These are phyloP conservation scores for Delitschia confertaspora DNA, from an alignment of 495 filamentous ascomycete species.

Conservation along the genomic window DNA sequence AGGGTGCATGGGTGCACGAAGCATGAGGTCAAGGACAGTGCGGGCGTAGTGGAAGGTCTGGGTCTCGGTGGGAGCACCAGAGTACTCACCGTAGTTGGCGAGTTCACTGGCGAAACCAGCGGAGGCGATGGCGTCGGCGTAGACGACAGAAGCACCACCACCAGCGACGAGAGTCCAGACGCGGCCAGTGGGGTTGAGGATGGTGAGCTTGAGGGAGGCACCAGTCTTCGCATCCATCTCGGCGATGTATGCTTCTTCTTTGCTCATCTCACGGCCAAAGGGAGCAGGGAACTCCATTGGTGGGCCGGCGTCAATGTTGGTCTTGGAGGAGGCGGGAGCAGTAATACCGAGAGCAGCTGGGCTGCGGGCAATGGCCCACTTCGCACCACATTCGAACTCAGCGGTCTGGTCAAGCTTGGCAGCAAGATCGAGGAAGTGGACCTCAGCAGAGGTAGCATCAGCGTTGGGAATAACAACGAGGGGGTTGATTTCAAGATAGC, in stretches of 20 bases:
- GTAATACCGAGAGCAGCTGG: slow-evolving; percentile 77
- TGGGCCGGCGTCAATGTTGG: slow-evolving; percentile 92
- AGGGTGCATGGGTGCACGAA: slow-evolving; percentile 72
- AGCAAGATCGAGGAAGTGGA: slow-evolving; percentile 96
- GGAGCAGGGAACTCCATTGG: slow-evolving; percentile 98
- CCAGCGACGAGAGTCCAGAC: slow-evolving; percentile 98
- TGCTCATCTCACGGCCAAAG: slow-evolving; percentile 94
- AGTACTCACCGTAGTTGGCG: slow-evolving; percentile 99
- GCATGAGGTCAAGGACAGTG: slow-evolving; percentile 96
- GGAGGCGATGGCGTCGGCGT: slow-evolving; percentile 96
- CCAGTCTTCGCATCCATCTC: slow-evolving; percentile 98
- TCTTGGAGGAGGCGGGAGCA: slow-evolving; percentile 47
- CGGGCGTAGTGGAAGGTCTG: slow-evolving; percentile 98
- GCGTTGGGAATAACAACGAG: slow-evolving; percentile 95
- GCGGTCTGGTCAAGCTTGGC: slow-evolving; percentile 99
- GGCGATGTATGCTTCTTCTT: slow-evolving; percentile 97
- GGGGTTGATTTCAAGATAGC: slow-evolving; percentile 98
- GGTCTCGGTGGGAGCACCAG: slow-evolving; percentile 92
- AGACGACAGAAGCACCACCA: slow-evolving; percentile 98
- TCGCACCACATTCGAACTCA: slow-evolving; percentile 97
- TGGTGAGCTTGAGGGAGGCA: slow-evolving; percentile 95
- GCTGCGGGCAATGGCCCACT: slow-evolving; percentile 93
- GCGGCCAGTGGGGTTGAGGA: slow-evolving; percentile 82
- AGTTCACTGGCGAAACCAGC: slow-evolving; percentile 92
- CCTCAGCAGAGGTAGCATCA: slow-evolving; percentile 80